Evolutionary conservation across 345 rosid species (phyloP), one percentile per base, ranked within the genome.

Genomic region (Acer saccharum): DNA sequence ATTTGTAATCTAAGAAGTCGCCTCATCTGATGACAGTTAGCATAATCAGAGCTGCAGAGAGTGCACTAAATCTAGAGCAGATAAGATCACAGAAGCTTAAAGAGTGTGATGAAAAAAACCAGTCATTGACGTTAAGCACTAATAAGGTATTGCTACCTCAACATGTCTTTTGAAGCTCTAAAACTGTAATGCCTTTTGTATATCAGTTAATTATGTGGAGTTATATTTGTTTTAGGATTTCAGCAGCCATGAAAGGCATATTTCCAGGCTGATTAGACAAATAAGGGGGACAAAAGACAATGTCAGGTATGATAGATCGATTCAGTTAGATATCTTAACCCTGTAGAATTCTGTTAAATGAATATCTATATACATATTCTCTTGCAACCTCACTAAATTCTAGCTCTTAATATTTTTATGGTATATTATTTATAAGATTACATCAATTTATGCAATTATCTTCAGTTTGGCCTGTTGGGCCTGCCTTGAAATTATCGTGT

Each of bases 261-360:
- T 96, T 73, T 79, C 83, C 65, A 92, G 97, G 85, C 72, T 82
- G 79, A 78, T 89, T 72, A 89, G 81, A 80, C 94, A 90, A 84
- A 92, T 93, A 75, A 79, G 88, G 79, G 94, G 91, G 58, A 84
- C 82, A 75, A 83, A 77, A 81, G 95, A 94, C 41, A 94, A 85
- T 77, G 94, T 94, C 58, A 88, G 90, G 99, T 96, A 83, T 74
- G 84, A 55, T 63, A 77, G 64, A 80, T 74, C 8, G 29, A 74
- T 69, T 77, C 12, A 23, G 73, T 58, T 39, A 50, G 43, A 44
- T 71, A 17, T 23, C 23, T 27, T 17, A 20, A 43, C 65, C 54
- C 7, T 3, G 16, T 64, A 46, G 73, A 54, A 50, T 41, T 27
- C 21, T 29, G 8, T 44, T 8, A 20, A 3, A 43, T 43, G 43